Base-by-base conservation (phyloP, 495 filamentous ascomycete species). In the Platismatia glauca region DNA sequence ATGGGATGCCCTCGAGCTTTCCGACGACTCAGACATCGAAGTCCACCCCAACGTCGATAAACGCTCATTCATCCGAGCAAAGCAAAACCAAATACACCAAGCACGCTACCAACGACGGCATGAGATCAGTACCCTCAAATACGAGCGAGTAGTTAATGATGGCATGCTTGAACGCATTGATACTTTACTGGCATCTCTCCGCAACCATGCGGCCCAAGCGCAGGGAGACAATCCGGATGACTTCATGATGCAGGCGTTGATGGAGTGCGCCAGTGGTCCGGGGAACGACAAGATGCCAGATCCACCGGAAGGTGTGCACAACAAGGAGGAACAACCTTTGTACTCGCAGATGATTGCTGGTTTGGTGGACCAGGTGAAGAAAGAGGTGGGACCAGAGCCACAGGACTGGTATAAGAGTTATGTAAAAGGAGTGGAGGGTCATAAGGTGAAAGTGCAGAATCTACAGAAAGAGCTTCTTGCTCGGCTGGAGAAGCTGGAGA, bases 21-120 rank as follows among this genome's bases (percentile, higher is more conserved):
- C 89, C 66, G 94, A 98, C 74, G 94, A 98, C 74, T 96, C 91
- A 50, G 94, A 98, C 73, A 89, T 98, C 70, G 94, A 98, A 76
- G 93, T 97, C 34, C 94, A 98, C 74, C 94, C 95, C 61, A 98
- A 98, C 76, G 94, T 98, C 74, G 94, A 98, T 77, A 98, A 98
- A 71, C 86, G 87, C 4, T 97, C 94, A 60, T 98, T 98, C 77
- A 98, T 98, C 73, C 90, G 94, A 59, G 94, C 94, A 61, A 98
- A 97, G 78, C 94, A 97, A 75, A 86, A 88, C 70, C 91, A 97
- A 73, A 98, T 98, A 71, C 94, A 98, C 71, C 82, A 88, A 70
- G 86, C 96, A 71, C 87, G 94, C 50, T 78, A 82, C 61, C 85
- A 91, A 67, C 89, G 94, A 59, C 88, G 86, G 67, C 83, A 89